Conservation (phyloP, 495 filamentous ascomycete genomes). For the Podospora fimiseda region DNA sequence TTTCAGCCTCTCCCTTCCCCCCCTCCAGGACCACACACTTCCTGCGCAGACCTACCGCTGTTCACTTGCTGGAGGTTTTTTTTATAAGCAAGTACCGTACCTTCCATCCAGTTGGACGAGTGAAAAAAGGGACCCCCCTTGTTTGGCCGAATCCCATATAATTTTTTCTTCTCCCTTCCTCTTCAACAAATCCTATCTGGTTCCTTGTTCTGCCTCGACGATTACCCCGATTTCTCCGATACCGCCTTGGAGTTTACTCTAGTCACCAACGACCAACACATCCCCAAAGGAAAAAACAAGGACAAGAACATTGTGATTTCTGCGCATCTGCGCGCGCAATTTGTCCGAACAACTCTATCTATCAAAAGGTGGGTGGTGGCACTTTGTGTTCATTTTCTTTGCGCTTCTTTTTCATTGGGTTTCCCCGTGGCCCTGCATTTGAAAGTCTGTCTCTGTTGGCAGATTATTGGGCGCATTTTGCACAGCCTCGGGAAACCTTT, state of each 20-base stretch:
- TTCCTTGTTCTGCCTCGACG: too few species aligned
- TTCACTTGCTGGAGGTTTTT: conserved; percentile 17
- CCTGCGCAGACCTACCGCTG: conserved; percentile 15
- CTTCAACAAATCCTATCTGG: too few species aligned
- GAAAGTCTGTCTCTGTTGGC: neutral
- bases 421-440: neutral
- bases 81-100: too few species aligned
- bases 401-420: neutral
- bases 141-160: neutral
- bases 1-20: conserved; percentile 25
- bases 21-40: neutral
- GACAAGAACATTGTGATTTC: neutral
- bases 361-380: too few species aligned
- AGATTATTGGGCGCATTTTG: neutral
- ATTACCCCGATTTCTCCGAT: too few species aligned
- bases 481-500: neutral
- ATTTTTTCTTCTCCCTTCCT: neutral
- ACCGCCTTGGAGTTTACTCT: too few species aligned
- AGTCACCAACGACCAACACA: too few species aligned
- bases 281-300: neutral
- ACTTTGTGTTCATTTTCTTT: neutral
- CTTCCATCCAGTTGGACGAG: too few species aligned
- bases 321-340: neutral
- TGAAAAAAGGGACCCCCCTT: neutral
- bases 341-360: too few species aligned